These are phyloP conservation scores for Rhizopogon vulgaris DNA, from an alignment of 768 basidiomycete species.

Conservation along the genomic window DNA sequence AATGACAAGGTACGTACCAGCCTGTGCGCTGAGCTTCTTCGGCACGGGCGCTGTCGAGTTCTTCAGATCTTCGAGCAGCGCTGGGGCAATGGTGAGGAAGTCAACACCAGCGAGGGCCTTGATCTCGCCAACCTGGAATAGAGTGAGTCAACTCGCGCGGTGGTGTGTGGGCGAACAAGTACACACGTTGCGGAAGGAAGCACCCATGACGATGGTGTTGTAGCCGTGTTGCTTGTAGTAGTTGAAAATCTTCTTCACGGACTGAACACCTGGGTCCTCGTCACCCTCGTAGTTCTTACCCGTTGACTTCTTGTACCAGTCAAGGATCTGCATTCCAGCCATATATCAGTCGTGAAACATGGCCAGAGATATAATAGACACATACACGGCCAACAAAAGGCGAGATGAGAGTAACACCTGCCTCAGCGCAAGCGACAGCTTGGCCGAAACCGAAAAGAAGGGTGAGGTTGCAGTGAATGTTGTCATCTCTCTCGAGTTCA, in stretches of 20 bases:
- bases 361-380: constrained; percentile 12
- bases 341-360: constrained; percentile 8
- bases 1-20: constrained; percentile 26
- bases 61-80: constrained; percentile 90
- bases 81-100: constrained; percentile 92
- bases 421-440: constrained; percentile 98
- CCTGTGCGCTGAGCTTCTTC: constrained; percentile 69
- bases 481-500: constrained; percentile 86
- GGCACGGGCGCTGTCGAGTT: constrained; percentile 71
- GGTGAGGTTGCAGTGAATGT: constrained; percentile 98
- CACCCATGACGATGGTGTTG: constrained; percentile 99
- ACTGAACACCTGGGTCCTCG: constrained; percentile 92
- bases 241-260: constrained; percentile 96
- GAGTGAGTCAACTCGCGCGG: constrained; percentile 1
- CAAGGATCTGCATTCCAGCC: constrained; percentile 66
- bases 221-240: constrained; percentile 99
- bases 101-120: constrained; percentile 93
- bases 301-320: constrained; percentile 95
- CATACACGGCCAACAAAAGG: constrained; percentile 97
- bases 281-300: constrained; percentile 88
- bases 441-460: constrained; percentile 98
- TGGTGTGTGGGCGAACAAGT: constrained; percentile 1
- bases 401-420: constrained; percentile 96
- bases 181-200: constrained; percentile 96
- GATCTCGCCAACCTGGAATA: constrained; percentile 76